Evolutionary conservation across 345 rosid species (phyloP).

Genomic region (Carallia pectinifolia): DNA sequence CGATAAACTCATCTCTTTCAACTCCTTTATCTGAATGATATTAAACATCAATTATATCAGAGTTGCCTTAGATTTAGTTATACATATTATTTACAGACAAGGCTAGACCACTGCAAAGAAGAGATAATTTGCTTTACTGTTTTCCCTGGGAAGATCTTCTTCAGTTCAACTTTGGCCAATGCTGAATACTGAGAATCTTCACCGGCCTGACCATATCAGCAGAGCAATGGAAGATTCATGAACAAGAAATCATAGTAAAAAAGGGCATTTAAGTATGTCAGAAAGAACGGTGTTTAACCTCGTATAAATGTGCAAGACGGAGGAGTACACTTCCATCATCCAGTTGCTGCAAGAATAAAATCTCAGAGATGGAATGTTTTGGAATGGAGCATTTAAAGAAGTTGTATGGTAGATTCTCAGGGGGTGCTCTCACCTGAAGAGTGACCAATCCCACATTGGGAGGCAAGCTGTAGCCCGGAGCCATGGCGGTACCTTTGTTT

Average conservation of each 20-base stretch:
- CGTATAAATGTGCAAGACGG: conserved; percentile 78
- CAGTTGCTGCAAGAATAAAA: conserved; percentile 42
- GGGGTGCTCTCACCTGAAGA: conserved; percentile 48
- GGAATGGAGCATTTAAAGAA: too few relatives aligned
- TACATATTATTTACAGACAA: background rate
- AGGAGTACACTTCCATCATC: conserved; percentile 61
- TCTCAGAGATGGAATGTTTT: background rate
- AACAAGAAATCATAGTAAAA: background rate
- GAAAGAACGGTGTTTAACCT: conserved; percentile 33
- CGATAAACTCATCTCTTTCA: conserved; percentile 71
- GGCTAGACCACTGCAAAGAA: too few relatives aligned
- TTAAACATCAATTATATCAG: background rate
- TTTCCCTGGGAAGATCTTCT: conserved; percentile 63
- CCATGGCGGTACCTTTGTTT: conserved; percentile 46
- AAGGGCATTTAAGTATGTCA: background rate
- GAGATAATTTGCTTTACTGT: conserved; percentile 27
- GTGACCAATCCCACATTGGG: conserved; percentile 75
- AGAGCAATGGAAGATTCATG: background rate
- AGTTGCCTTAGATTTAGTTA: background rate
- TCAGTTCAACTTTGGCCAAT: conserved; percentile 65
- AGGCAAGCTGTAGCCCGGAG: conserved; percentile 63
- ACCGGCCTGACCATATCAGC: conserved; percentile 38
- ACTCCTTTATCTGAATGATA: conserved; percentile 48
- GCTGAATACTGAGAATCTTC: conserved; percentile 58
- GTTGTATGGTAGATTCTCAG: too few relatives aligned